Conservation (phyloP, 2,329 filamentous ascomycete genomes). For the Metarhizium album region DNA sequence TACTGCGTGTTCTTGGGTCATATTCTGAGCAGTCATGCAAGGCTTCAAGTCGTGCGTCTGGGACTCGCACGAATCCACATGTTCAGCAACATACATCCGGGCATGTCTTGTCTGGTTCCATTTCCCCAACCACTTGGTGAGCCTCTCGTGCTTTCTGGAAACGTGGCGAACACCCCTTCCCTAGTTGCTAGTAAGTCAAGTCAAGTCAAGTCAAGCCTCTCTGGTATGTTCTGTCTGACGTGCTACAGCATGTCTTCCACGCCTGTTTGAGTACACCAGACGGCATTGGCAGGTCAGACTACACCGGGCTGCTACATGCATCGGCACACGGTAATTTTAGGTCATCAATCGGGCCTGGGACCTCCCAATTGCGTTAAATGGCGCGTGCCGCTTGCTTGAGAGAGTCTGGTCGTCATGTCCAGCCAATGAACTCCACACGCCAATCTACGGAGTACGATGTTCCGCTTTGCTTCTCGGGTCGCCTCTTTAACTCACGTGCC, state of each 20-base stretch:
- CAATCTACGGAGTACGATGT: not conserved
- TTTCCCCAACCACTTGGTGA: not conserved
- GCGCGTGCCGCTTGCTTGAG: conserved; percentile 1
- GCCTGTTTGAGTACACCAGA: not conserved
- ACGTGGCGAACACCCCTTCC: not conserved
- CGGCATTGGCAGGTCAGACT: not conserved
- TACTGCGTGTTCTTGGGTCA: not conserved
- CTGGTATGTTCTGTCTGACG: not conserved
- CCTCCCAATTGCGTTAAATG: not conserved
- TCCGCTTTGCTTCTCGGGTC: not conserved
- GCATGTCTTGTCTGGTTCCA: not conserved
- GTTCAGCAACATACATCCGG: not conserved
- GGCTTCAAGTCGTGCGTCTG: not conserved
- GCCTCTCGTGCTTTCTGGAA: not conserved
- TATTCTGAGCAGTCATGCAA: not conserved
- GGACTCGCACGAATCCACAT: not conserved
- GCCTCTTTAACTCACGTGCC: not conserved
- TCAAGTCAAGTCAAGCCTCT: not conserved
- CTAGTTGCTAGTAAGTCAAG: not conserved
- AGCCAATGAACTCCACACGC: not conserved
- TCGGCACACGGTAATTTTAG: no score
- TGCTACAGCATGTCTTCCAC: not conserved
- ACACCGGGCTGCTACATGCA: no score
- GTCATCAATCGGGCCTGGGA: no score
- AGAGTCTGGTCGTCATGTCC: not conserved